These are phyloP conservation scores for Sugiyamaella lignohabitans DNA, from an alignment of 805 yeast species.

Conservation along the genomic window DNA sequence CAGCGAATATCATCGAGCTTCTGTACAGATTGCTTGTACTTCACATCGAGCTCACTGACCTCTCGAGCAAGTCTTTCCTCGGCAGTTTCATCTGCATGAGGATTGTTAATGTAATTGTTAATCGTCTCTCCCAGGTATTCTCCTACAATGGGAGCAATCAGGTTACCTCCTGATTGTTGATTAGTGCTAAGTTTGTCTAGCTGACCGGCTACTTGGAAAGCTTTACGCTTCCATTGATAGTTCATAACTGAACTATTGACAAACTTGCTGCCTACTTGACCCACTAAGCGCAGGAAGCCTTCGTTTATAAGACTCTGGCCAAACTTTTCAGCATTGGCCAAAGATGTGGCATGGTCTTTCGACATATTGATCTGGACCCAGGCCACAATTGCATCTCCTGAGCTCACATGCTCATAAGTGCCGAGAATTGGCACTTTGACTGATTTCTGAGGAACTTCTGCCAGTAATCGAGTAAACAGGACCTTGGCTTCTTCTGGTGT, in stretches of 20 bases:
- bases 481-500: constrained; percentile 37
- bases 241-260: constrained; percentile 67
- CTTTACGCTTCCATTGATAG: constrained; percentile 76
- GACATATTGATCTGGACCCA: constrained; percentile 50
- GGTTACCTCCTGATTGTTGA: constrained; percentile 4
- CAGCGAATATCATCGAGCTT: constrained; percentile 63
- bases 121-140: constrained; percentile 28
- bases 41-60: constrained; percentile 49
- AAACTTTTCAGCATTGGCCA: constrained; percentile 58
- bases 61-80: constrained; percentile 50
- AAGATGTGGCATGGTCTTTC: constrained; percentile 27
- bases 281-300: constrained; percentile 59
- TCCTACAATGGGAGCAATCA: constrained; percentile 25
- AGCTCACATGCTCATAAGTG: constrained; percentile 52
- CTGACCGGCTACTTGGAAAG: constrained; percentile 49
- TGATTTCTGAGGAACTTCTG: constrained; percentile 45
- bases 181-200: constrained; percentile 14
- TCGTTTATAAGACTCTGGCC: constrained; percentile 64
- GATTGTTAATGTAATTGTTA: constrained; percentile 22
- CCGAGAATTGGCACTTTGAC: constrained; percentile 66
- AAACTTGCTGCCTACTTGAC: constrained; percentile 52
- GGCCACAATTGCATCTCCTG: constrained; percentile 54
- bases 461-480: constrained; percentile 39
- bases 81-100: constrained; percentile 43
- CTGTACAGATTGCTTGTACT: constrained; percentile 48